phyloP scores from a whole-genome alignment of 352 stramenopile genomes.

The Thalassiosira oceanica region DNA sequence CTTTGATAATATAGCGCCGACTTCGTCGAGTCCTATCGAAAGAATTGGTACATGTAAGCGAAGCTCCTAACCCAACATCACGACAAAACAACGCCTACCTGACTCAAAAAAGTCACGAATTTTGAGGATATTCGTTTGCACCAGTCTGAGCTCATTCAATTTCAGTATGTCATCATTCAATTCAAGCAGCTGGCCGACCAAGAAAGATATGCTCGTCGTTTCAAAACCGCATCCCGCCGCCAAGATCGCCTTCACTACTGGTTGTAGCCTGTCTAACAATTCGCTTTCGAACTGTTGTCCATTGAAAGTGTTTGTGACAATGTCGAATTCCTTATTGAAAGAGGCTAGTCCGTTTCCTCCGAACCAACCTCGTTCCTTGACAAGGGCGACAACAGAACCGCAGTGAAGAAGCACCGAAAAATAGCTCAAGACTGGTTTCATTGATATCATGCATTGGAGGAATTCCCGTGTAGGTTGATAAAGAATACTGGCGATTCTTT shows the following conservation, averaged over 20 bases:
- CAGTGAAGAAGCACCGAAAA: conserved; percentile 27
- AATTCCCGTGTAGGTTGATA: conserved; percentile 6
- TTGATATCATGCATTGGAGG: conserved; percentile 11
- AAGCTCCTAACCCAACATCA: too few species aligned
- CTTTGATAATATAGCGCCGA: too few species aligned
- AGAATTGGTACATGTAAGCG: too few species aligned
- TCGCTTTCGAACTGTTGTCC: conserved; percentile 41
- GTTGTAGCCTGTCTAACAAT: conserved; percentile 30
- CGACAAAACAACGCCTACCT: too few species aligned
- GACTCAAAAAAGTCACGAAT: conserved; percentile 43
- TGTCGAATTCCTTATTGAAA: conserved; percentile 40
- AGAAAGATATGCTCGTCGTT: conserved; percentile 3
- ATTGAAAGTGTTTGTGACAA: conserved; percentile 33
- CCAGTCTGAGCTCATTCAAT: conserved; percentile 15
- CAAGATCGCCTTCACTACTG: conserved; percentile 20
- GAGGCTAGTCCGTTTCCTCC: conserved; percentile 26
- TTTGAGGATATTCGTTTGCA: conserved; percentile 37
- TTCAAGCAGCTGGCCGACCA: conserved; percentile 29
- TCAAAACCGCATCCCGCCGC: conserved; percentile 14
- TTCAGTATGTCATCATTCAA: conserved; percentile 24
- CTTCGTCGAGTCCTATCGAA: too few species aligned
- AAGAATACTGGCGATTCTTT: conserved; percentile 24
- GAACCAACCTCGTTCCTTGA: conserved; percentile 35
- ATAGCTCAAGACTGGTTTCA: conserved; percentile 19
- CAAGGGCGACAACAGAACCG: conserved; percentile 17